phyloP scores from a whole-genome alignment of 2,329 filamentous ascomycete species.

The Scorias spongiosa region DNA sequence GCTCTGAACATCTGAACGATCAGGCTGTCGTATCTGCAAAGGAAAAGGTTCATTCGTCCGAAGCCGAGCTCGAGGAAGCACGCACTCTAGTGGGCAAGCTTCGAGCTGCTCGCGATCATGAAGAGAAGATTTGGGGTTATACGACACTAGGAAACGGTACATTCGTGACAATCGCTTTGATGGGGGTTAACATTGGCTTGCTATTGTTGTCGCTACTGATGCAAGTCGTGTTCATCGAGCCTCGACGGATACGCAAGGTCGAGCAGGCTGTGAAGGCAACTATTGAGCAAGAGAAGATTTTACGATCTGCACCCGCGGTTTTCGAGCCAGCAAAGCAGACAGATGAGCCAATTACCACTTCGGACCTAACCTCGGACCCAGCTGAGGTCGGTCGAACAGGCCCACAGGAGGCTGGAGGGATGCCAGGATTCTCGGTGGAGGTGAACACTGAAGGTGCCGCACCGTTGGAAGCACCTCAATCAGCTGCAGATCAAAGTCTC shows the following conservation, averaged over 20 bases:
- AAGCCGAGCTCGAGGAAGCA: conserved; percentile 65
- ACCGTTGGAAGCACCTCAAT: conserved; percentile 3
- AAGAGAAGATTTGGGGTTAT: conserved; percentile 98
- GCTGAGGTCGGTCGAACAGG: conserved; percentile 1
- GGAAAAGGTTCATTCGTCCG: conserved; percentile 56
- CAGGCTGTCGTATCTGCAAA: conserved; percentile 62
- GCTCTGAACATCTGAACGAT: conserved; percentile 85
- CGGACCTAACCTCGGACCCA: conserved; percentile 7
- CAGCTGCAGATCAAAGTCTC: conserved; percentile 10
- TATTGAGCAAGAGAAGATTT: conserved; percentile 49
- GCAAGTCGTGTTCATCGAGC: conserved; percentile 61
- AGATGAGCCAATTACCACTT: conserved; percentile 7
- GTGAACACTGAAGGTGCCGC: conserved; percentile 1
- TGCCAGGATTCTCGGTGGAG: conserved; percentile 2
- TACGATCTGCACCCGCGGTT: conserved; percentile 14
- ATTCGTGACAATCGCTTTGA: conserved; percentile 95
- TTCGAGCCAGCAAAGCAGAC: conserved; percentile 10
- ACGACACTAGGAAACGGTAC: conserved; percentile 92
- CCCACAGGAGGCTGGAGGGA: neutral
- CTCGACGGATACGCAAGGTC: conserved; percentile 69
- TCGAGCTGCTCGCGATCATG: conserved; percentile 85
- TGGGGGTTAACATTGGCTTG: conserved; percentile 88
- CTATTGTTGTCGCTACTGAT: conserved; percentile 59
- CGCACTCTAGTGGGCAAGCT: conserved; percentile 60
- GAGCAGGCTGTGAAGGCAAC: conserved; percentile 61